These are phyloP conservation scores for Blastobotrys proliferans DNA, from an alignment of 1,139 yeast genomes.

Conservation along the genomic window DNA sequence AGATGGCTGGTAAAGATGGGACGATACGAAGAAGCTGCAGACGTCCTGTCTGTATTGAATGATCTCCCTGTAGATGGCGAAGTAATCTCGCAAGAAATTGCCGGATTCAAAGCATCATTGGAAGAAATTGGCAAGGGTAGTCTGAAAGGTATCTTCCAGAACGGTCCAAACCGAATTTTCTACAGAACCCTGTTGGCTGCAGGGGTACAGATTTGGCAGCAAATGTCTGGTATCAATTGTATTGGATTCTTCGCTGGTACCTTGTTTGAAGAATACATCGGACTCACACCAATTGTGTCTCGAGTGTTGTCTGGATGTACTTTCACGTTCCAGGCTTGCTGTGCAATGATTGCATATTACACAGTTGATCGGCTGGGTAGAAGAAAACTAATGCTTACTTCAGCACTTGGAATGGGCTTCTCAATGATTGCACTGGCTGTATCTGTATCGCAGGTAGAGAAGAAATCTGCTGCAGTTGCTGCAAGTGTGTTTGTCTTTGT, in stretches of 20 bases:
- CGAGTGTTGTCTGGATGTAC: neutral
- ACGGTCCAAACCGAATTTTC: neutral
- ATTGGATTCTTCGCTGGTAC: neutral
- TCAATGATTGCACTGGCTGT: neutral
- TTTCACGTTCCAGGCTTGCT: neutral
- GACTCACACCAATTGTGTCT: neutral
- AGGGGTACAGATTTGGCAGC: neutral
- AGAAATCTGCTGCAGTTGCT: neutral
- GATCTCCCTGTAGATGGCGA: neutral
- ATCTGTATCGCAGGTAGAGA: neutral
- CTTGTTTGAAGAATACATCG: neutral
- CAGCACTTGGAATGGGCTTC: constrained; percentile 18
- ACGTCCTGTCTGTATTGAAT: constrained; percentile 31
- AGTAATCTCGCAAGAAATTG: neutral
- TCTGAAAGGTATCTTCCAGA: neutral
- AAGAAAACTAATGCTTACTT: constrained; percentile 41
- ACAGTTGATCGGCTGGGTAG: constrained; percentile 49
- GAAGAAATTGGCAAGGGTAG: neutral
- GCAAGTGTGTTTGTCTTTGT: neutral
- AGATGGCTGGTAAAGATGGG: constrained; percentile 58
- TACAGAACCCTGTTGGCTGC: neutral
- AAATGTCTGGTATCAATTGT: neutral
- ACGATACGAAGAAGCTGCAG: constrained; percentile 53
- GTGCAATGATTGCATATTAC: constrained; percentile 35
- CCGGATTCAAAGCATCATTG: neutral